Conservation (phyloP, 129 eudicot species). For the Pittosporum tobira region DNA sequence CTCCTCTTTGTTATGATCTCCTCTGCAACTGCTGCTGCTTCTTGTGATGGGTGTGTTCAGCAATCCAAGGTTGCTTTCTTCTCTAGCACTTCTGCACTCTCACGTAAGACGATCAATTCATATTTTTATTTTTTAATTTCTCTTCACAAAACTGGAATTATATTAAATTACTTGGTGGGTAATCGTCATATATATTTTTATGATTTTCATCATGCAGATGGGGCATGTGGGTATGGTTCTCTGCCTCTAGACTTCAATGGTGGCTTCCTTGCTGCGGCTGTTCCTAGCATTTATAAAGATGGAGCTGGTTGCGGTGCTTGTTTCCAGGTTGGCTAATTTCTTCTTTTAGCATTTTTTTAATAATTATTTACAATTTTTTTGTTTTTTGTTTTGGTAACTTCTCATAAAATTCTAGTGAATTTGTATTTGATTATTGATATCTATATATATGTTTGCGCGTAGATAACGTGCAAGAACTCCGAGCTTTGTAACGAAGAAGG, state of each 20-base stretch:
- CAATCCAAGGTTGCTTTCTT: conserved; percentile 57
- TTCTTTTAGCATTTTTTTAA: too few relatives aligned
- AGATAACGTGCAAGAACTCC: conserved; percentile 65
- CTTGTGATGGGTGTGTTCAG: conserved; percentile 63
- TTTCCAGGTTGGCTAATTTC: conserved; percentile 43
- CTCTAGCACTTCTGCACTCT: conserved; percentile 48
- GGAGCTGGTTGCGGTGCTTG: conserved; percentile 97
- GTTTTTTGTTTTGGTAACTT: neutral
- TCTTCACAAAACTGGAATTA: neutral
- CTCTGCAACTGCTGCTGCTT: conserved; percentile 25
- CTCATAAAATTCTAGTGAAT: neutral
- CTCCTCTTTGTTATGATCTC: conserved; percentile 24
- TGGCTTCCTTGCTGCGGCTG: conserved; percentile 68
- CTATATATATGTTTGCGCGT: conserved; percentile 17
- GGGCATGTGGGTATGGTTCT: conserved; percentile 88
- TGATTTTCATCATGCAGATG: conserved; percentile 64
- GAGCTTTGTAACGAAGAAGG: conserved; percentile 46
- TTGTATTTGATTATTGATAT: too few relatives aligned
- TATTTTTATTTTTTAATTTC: too few relatives aligned
- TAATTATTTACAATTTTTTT: neutral
- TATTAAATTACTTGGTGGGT: conserved; percentile 4
- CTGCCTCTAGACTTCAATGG: conserved; percentile 41
- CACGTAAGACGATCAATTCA: conserved; percentile 57
- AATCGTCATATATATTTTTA: conserved; percentile 4
- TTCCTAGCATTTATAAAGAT: conserved; percentile 49